A percentile compares a stretch with the other conserved stretches of the same genome.
phyloP scores from a whole-genome alignment of 495 filamentous ascomycete species.

The Aspergillus taichungensis region DNA sequence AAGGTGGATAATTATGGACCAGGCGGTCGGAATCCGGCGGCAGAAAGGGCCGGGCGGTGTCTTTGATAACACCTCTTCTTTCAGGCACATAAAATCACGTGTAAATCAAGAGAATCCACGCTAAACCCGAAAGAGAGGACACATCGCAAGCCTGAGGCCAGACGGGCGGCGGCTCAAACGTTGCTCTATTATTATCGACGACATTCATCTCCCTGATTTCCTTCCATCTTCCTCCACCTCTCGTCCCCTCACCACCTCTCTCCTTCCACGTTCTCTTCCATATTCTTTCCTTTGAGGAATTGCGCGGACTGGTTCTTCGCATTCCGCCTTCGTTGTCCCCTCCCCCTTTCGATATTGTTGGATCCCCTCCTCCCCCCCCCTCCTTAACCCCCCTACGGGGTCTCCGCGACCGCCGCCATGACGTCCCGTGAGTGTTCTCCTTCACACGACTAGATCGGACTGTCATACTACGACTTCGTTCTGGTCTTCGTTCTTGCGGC shows the following conservation, averaged over 20 bases:
- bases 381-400: constrained; percentile 25
- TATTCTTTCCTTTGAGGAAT: background rate
- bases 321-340: constrained; percentile 4
- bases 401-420: constrained; percentile 44
- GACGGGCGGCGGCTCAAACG: no score
- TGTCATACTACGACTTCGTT: background rate
- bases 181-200: no score
- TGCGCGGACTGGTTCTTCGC: constrained; percentile 4
- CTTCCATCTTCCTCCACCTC: background rate
- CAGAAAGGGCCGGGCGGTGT: no score
- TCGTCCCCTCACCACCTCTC: background rate
- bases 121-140: no score
- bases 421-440: constrained; percentile 52
- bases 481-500: background rate
- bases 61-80: no score
- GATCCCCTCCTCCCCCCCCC: constrained; percentile 3
- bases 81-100: no score
- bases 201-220: background rate
- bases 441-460: constrained; percentile 18
- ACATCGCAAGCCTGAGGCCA: no score
- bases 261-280: background rate
- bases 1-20: no score
- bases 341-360: constrained; percentile 9
- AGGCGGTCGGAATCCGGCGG: no score
- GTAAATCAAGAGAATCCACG: no score